These are phyloP conservation scores for Nicotiana tabacum DNA, from an alignment of 257 asterid species.

Conservation along the genomic window DNA sequence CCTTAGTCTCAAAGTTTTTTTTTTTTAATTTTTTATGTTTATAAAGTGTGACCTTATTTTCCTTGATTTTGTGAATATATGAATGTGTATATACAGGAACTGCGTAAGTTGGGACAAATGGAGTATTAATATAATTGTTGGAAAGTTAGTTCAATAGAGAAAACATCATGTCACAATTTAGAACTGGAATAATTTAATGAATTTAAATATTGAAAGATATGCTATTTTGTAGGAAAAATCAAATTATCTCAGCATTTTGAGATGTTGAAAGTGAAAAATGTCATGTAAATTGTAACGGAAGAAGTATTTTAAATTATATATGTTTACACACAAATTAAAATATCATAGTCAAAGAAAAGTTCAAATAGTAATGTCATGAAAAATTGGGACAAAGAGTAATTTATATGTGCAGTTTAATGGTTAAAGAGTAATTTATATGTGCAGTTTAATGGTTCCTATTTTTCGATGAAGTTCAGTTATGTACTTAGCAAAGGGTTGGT, in stretches of 20 bases:
- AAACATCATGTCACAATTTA: too few species aligned
- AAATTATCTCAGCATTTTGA: too few species aligned
- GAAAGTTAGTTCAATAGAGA: not conserved
- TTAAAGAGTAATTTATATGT: not conserved
- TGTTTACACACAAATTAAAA: too few species aligned
- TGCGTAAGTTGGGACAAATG: not conserved
- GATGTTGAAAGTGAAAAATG: not conserved
- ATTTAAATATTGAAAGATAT: too few species aligned
- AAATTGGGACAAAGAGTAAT: not conserved
- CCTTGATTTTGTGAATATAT: not conserved
- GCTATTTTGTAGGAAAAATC: not conserved
- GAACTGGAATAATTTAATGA: not conserved
- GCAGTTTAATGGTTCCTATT: not conserved
- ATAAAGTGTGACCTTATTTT: too few species aligned
- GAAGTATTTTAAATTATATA: not conserved
- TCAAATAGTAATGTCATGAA: not conserved
- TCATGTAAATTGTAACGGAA: too few species aligned
- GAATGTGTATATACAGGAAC: not conserved
- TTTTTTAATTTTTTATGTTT: too few species aligned
- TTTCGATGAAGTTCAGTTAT: not conserved
- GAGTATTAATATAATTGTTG: not conserved
- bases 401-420: not conserved
- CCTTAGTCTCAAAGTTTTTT: not conserved
- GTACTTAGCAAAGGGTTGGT: not conserved
- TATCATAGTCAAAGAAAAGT: not conserved